These are phyloP conservation scores for Ophiosphaerella narmari DNA, from an alignment of 2,329 filamentous ascomycete genomes.

Conservation along the genomic window DNA sequence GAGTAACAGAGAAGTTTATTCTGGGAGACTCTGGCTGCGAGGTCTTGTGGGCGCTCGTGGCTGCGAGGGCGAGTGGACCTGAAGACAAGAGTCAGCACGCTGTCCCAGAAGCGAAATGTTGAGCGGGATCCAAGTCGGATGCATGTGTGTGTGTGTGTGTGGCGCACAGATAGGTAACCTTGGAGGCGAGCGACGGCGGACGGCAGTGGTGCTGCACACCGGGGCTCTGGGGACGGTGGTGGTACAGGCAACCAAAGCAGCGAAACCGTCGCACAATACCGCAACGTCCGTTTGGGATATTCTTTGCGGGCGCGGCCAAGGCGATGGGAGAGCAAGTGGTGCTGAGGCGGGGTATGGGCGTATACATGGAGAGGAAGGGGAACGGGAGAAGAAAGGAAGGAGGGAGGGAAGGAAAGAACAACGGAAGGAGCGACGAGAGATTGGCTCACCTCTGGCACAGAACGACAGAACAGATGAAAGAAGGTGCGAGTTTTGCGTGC, in stretches of 20 bases:
- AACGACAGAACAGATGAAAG: constrained; percentile 1
- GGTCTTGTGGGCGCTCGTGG: constrained; percentile 32
- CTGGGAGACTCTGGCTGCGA: constrained; percentile 19
- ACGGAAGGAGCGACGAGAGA: constrained; percentile 18
- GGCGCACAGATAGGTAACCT: constrained; percentile 40
- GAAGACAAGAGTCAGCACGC: constrained; percentile 35
- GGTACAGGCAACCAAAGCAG: constrained; percentile 36
- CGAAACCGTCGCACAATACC: constrained; percentile 40
- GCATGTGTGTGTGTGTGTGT: constrained; percentile 31
- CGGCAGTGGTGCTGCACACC: constrained; percentile 38
- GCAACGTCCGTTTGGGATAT: constrained; percentile 28
- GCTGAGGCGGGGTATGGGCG: neutral
- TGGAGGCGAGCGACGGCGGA: constrained; percentile 40
- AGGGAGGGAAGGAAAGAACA: constrained; percentile 6
- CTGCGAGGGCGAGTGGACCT: constrained; percentile 26
- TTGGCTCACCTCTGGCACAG: constrained; percentile 41
- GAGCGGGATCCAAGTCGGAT: constrained; percentile 33
- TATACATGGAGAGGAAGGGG: no score
- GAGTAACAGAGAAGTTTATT: constrained; percentile 25
- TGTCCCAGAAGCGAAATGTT: constrained; percentile 28
- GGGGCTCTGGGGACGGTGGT: constrained; percentile 39
- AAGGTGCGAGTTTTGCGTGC: constrained; percentile 11
- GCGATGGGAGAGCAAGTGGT: constrained; percentile 13
- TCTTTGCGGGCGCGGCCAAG: constrained; percentile 22
- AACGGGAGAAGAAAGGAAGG: no score